Evolutionary conservation across 169 alveolate species (phyloP).

Genomic region (Toxoplasma gondii): DNA sequence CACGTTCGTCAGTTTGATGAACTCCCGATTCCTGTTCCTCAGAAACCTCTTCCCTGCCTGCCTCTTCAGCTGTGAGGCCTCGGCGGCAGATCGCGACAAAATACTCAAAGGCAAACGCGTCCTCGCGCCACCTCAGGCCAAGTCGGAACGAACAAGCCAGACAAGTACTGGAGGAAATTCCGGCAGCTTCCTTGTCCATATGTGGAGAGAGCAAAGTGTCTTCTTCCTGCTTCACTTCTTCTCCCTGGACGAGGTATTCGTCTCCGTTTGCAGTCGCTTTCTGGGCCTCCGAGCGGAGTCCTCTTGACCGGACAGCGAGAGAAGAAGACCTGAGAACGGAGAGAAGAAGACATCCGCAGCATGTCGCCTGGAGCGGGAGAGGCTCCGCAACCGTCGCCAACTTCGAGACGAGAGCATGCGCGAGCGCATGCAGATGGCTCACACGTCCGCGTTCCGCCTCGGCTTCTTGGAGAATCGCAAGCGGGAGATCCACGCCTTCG

Average conservation of each 20-base stretch:
- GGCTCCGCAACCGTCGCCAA: not conserved
- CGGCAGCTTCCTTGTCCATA: not conserved
- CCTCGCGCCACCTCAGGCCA: slow-evolving; percentile 53
- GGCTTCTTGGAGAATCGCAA: too few relatives aligned
- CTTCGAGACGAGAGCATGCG: slow-evolving; percentile 3
- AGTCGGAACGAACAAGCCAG: not conserved
- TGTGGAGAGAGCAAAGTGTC: not conserved
- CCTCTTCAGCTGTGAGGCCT: not conserved
- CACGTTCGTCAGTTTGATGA: too few relatives aligned
- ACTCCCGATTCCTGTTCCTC: too few relatives aligned
- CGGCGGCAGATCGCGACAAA: slow-evolving; percentile 12
- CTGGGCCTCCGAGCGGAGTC: too few relatives aligned
- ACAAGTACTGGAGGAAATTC: not conserved
- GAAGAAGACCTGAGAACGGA: not conserved
- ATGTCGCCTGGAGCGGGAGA: not conserved
- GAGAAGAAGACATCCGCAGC: not conserved
- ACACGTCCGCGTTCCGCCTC: not conserved
- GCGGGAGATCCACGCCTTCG: too few relatives aligned
- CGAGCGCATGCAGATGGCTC: not conserved
- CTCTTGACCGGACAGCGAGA: not conserved
- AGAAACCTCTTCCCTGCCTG: too few relatives aligned
- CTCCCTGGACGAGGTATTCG: too few relatives aligned
- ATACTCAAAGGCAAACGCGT: slow-evolving; percentile 38
- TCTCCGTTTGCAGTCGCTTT: too few relatives aligned
- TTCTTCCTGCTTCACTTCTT: too few relatives aligned